These are phyloP conservation scores for Nicotiana sylvestris DNA, from an alignment of 257 asterid genomes.

Conservation along the genomic window DNA sequence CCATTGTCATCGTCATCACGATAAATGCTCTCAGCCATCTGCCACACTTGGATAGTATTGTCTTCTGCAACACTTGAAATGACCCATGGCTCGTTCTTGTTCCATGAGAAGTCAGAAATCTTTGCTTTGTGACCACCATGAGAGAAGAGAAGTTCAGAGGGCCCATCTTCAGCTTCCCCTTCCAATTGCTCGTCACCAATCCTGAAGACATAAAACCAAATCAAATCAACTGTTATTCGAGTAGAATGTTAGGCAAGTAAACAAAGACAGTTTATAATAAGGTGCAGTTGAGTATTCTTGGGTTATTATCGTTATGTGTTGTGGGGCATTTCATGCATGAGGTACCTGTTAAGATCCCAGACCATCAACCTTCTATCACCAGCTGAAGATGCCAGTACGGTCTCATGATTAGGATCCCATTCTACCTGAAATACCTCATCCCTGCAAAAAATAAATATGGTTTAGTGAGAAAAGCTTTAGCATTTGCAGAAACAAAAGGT, in stretches of 20 bases:
- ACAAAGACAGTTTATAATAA: background rate
- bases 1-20: slow-evolving; percentile 55
- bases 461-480: background rate
- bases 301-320: background rate
- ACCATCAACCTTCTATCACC: slow-evolving; percentile 93
- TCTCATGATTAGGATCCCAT: slow-evolving; percentile 98
- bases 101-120: slow-evolving; percentile 94
- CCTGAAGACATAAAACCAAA: slow-evolving; percentile 30
- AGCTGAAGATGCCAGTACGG: slow-evolving; percentile 85
- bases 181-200: slow-evolving; percentile 95
- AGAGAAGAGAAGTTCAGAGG: slow-evolving; percentile 90
- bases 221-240: background rate
- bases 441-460: slow-evolving; percentile 29
- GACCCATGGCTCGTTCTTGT: slow-evolving; percentile 80
- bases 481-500: background rate
- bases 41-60: slow-evolving; percentile 86
- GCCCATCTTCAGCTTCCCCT: slow-evolving; percentile 99
- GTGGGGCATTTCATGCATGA: background rate
- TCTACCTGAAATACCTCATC: slow-evolving; percentile 98
- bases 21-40: slow-evolving; percentile 85
- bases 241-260: background rate
- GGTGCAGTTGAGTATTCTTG: background rate
- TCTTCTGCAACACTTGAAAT: slow-evolving; percentile 95
- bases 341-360: slow-evolving; percentile 92
- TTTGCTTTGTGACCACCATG: slow-evolving; percentile 97